These are phyloP conservation scores for Posidonia oceanica DNA, from an alignment of 116 monocot species.

Conservation along the genomic window DNA sequence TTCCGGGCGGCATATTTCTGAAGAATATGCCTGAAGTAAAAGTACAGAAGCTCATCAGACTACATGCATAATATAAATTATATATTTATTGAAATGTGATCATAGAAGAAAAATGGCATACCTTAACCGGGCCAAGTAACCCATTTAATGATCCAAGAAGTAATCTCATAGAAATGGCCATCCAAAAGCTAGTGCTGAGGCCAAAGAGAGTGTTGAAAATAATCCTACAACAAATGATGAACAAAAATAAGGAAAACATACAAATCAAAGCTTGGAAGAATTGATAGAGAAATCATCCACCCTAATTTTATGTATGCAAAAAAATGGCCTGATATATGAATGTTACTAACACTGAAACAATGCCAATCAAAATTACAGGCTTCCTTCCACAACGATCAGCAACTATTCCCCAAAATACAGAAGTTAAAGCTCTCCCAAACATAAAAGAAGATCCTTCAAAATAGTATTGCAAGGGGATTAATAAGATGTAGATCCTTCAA, in stretches of 20 bases:
- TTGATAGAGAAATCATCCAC: not conserved
- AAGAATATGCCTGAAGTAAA: constrained; percentile 49
- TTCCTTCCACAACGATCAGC: constrained; percentile 75
- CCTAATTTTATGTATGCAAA: no score
- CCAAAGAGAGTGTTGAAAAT: constrained; percentile 70
- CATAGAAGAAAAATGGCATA: constrained; percentile 6
- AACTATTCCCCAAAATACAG: constrained; percentile 61
- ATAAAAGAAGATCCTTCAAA: constrained; percentile 55
- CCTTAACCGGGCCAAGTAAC: constrained; percentile 61
- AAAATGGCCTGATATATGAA: not conserved
- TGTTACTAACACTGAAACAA: constrained; percentile 30
- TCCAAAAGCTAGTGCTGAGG: constrained; percentile 57
- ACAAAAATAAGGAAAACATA: not conserved
- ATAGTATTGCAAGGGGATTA: no score
- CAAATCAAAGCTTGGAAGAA: no score
- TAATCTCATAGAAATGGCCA: constrained; percentile 60
- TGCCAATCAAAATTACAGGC: constrained; percentile 50
- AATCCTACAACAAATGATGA: constrained; percentile 18
- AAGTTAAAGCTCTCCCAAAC: constrained; percentile 60
- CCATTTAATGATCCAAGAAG: constrained; percentile 56
- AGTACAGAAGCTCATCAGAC: not conserved
- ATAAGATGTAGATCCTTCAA: not conserved
- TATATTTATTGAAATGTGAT: not conserved
- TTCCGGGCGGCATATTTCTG: constrained; percentile 49
- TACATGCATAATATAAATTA: not conserved